phyloP scores from a whole-genome alignment of 352 stramenopile species.

The Globisporangium splendens region DNA sequence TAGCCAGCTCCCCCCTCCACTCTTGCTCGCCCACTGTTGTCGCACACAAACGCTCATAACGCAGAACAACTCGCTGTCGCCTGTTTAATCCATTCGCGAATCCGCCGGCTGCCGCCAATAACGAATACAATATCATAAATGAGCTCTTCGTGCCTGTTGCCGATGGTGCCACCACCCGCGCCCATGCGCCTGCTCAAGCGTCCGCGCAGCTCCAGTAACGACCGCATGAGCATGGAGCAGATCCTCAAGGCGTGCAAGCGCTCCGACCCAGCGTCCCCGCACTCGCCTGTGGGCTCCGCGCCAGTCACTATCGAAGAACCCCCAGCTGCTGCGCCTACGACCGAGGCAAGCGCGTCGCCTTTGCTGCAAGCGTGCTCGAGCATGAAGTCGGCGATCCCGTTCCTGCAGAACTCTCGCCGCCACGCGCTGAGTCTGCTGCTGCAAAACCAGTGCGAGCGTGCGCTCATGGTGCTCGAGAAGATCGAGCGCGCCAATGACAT shows the following conservation, averaged over 20 bases:
- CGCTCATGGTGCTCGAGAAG: constrained; percentile 72
- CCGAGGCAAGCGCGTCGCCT: constrained; percentile 20
- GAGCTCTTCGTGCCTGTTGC: constrained; percentile 58
- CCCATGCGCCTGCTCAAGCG: constrained; percentile 51
- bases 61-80: not conserved
- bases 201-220: constrained; percentile 37
- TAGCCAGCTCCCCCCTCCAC: constrained; percentile 3
- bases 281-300: constrained; percentile 25
- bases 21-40: not conserved
- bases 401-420: constrained; percentile 71
- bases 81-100: constrained; percentile 8
- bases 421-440: constrained; percentile 63
- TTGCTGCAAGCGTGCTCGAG: constrained; percentile 50
- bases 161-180: constrained; percentile 29
- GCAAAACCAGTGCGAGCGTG: constrained; percentile 76
- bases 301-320: not conserved
- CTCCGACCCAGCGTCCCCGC: constrained; percentile 40
- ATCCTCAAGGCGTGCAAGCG: constrained; percentile 68
- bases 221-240: constrained; percentile 45
- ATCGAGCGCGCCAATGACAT: constrained; percentile 80
- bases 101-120: not conserved
- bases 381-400: constrained; percentile 67
- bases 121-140: constrained; percentile 12
- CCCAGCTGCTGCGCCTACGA: constrained; percentile 10
- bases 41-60: not conserved